Base-by-base conservation (phyloP, 768 basidiomycete genomes). In the Fomitopsis serialis region DNA sequence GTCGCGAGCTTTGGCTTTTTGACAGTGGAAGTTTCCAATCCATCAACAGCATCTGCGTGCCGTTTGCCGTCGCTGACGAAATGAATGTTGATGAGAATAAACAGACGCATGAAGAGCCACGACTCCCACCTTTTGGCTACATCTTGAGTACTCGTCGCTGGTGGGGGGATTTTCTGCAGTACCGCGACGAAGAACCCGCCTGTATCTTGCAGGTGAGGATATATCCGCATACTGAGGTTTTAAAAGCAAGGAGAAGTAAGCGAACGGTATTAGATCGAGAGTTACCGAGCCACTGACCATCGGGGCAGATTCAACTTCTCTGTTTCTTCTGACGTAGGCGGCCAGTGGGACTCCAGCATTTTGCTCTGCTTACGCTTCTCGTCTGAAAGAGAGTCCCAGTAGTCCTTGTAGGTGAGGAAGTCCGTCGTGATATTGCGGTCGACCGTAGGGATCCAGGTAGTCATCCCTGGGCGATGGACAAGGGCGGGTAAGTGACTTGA, bases 161-260 rank as follows among this genome's bases (percentile, higher is more conserved):
- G 25, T 2, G 58, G 53, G 29, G 59, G 54, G 50, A 72, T 79
- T 63, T 77, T 80, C 64, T 87, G 78, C 34, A 98, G 68, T 0
- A 97, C 88, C 11, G 93, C 93, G n/a, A 99, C 84, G 65, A 97
- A 99, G 72, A 99, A 99, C 0, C 94, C 97, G 2, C 97, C 97
- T 0, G 94, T 92, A 63, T 99, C 90, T 69, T 98, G 97, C 9
- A 97, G 72, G 66, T 98, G 95, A 2, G 97, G 95, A 64, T 96
- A 90, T 57, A 98, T 82, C 36, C 97, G 81, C 68, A 98, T 71
- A 61, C 94, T 97, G 23, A 32, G 17, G 23, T 22, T 15, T 21
- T 10, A 25, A 23, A 3, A 37, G 53, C 29, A 56, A 29, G 37
- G 32, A 17, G 1, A 29, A 19, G 42, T 11, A 42, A 17, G 50